Percentiles rank a stretch among this genome's conserved stretches.
Conservation (phyloP, 495 filamentous ascomycete species). For the Daldinia caldariorum region DNA sequence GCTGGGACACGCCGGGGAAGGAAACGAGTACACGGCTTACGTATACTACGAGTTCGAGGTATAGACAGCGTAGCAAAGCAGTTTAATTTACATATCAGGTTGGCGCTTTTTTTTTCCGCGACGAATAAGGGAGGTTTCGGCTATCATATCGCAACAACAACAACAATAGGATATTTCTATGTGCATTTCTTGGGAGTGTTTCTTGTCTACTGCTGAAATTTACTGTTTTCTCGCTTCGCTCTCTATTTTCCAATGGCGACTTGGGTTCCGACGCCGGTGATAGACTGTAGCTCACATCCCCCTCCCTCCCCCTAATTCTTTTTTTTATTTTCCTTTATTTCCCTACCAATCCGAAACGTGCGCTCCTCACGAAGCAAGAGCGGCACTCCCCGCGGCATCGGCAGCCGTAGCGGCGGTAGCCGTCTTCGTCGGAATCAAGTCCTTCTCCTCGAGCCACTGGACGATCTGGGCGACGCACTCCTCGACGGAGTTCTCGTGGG, state of each 20-base stretch:
- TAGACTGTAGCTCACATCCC: neutral
- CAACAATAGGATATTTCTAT: conserved; percentile 18
- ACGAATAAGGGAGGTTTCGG: conserved; percentile 22
- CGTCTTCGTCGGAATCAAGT: conserved; percentile 52
- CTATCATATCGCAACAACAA: conserved; percentile 20
- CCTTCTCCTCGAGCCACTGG: conserved; percentile 72
- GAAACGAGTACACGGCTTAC: conserved; percentile 90
- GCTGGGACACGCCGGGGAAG: conserved; percentile 66
- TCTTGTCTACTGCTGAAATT: conserved; percentile 18
- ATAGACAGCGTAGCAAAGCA: conserved; percentile 27
- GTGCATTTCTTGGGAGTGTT: conserved; percentile 25
- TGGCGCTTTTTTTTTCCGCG: conserved; percentile 27
- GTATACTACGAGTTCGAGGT: conserved; percentile 94
- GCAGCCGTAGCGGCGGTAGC: conserved; percentile 28
- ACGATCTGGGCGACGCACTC: conserved; percentile 87
- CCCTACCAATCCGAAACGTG: neutral
- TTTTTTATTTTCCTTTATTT: neutral
- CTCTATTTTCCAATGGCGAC: neutral
- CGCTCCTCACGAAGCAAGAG: conserved; percentile 37
- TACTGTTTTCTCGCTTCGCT: conserved; percentile 5
- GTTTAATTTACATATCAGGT: conserved; percentile 26
- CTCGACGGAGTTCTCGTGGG: conserved; percentile 78
- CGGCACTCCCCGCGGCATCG: conserved; percentile 24
- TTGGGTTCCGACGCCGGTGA: neutral
- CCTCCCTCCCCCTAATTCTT: neutral